Evolutionary conservation across 495 filamentous ascomycete species (phyloP), one percentile per base, ranked within the genome.

Genomic region (Oidiodendron maius): DNA sequence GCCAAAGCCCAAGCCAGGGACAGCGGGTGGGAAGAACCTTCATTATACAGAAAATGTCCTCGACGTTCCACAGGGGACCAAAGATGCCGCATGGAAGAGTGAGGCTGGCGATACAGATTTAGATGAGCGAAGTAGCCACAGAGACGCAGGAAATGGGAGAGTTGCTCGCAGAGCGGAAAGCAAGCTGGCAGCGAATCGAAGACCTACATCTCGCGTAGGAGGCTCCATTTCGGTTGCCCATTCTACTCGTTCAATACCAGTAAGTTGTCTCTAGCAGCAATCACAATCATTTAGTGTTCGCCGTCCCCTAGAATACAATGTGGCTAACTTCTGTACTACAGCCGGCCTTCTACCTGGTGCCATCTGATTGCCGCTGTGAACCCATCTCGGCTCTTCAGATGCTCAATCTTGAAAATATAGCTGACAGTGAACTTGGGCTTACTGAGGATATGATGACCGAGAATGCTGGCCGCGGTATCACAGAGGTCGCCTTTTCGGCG

Each of bases 31-130:
- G 12, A 95, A 94, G 73, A 96, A 96, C 56, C 68, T 95, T 20
- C 88, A 94, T 63, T 82, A 90, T 59, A 84, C 84, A 1, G 91
- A 97, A 61, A 96, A 95, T 55, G 91, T 97, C 20, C 81, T 97
- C 4, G 84, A 86, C 56, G 68, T 18, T 23, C 52, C 52, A 50
- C 63, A 51, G 56, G 64, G 35, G 42, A 60, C 51, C 37, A 72
- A 67, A 52, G 53, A 55, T 30, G 66, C 66, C 45, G 55, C 61
- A 22, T 84, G 75, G 76, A 86, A 83, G 60, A 88, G 83, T 52
- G 86, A 89, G 53, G 78, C 80, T 15, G 83, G 80, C 23, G 83
- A 86, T 24, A 70, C 71, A 16, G 75, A 80, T 9, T 70, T 75
- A 20, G 71, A 71, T 10, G 71, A 71, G 20, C 46, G 48, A 23